Conservation (phyloP, 352 stramenopile species). For the Phytophthora tentaculata region DNA sequence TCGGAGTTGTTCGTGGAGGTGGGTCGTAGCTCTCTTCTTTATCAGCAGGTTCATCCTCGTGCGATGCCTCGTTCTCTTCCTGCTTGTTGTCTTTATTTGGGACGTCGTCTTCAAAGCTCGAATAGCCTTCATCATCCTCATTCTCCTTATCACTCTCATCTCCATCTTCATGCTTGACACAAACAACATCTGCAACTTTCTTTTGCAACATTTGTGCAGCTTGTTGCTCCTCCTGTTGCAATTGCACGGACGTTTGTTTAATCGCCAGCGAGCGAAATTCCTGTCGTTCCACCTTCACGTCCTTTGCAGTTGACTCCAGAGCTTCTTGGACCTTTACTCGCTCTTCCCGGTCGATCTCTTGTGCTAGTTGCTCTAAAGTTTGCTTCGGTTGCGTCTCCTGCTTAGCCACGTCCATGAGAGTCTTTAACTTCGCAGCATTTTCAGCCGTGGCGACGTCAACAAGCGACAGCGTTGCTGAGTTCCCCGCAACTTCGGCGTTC, state of each 20-base stretch:
- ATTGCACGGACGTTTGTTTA: constrained; percentile 29
- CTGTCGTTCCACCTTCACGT: constrained; percentile 47
- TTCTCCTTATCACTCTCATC: constrained; percentile 17
- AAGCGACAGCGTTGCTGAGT: constrained; percentile 31
- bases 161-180: constrained; percentile 17
- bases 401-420: constrained; percentile 56
- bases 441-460: constrained; percentile 41
- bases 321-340: constrained; percentile 35
- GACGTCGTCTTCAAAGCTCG: constrained; percentile 58
- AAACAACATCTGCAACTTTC: constrained; percentile 12
- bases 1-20: constrained; percentile 50
- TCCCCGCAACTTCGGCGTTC: constrained; percentile 22
- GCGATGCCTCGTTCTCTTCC: constrained; percentile 2
- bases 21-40: constrained; percentile 33
- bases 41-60: constrained; percentile 20
- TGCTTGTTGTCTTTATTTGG: constrained; percentile 24
- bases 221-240: constrained; percentile 38
- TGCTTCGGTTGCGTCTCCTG: constrained; percentile 31
- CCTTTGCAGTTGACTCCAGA: constrained; percentile 42
- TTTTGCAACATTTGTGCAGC: constrained; percentile 28
- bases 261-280: constrained; percentile 28
- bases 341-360: constrained; percentile 60
- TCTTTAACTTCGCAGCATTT: constrained; percentile 31
- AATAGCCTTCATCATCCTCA: constrained; percentile 56
- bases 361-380: constrained; percentile 48